Percentiles rank a stretch among this genome's conserved stretches.
These are phyloP conservation scores for Spergularia marina DNA, from an alignment of 148 eudicot genomes.

Conservation along the genomic window DNA sequence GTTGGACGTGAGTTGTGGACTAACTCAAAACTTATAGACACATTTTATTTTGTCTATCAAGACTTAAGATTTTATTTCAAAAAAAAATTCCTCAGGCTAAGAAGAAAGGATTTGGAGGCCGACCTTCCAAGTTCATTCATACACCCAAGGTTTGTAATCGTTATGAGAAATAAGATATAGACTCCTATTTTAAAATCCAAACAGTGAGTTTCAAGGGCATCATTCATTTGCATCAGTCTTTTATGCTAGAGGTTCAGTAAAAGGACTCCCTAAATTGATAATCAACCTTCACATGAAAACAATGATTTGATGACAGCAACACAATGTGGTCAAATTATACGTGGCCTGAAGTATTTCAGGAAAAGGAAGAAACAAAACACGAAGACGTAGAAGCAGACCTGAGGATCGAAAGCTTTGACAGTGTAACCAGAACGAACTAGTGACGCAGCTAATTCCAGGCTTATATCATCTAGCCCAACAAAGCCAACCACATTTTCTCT, in stretches of 20 bases:
- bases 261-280: too few relatives aligned
- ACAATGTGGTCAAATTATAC: neutral
- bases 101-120: neutral
- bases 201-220: neutral
- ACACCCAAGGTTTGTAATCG: neutral
- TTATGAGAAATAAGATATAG: neutral
- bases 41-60: too few relatives aligned
- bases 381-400: conserved; percentile 16
- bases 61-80: neutral
- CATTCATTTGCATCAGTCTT: too few relatives aligned
- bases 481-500: conserved; percentile 49
- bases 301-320: too few relatives aligned
- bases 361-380: neutral
- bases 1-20: too few relatives aligned
- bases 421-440: conserved; percentile 58
- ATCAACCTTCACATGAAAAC: too few relatives aligned
- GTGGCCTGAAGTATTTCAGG: neutral
- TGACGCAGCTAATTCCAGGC: conserved; percentile 65
- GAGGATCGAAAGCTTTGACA: conserved; percentile 65
- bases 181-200: neutral
- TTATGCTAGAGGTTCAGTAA: too few relatives aligned
- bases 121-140: neutral
- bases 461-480: conserved; percentile 60
- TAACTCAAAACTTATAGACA: too few relatives aligned
- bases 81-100: neutral